Percentiles rank a stretch among this genome's conserved stretches.
Conservation (phyloP, 495 filamentous ascomycete species). For the Talaromyces liani region DNA sequence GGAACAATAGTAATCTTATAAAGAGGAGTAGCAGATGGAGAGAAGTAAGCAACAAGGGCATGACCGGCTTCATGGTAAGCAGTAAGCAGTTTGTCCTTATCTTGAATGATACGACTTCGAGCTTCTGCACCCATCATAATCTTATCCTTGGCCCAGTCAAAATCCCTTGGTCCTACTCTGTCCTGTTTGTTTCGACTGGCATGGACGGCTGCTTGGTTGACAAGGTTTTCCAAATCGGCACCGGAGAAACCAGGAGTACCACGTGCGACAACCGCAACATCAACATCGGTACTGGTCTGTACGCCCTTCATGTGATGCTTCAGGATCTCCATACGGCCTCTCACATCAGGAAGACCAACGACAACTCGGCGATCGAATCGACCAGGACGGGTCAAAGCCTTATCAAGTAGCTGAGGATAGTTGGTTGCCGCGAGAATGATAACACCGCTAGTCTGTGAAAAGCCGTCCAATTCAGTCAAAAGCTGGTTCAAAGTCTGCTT, state of each 20-base stretch:
- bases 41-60: slow-evolving; percentile 79
- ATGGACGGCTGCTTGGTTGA: slow-evolving; percentile 91
- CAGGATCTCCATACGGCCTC: slow-evolving; percentile 85
- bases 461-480: slow-evolving; percentile 95
- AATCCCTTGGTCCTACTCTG: slow-evolving; percentile 68
- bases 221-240: slow-evolving; percentile 90
- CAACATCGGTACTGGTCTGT: slow-evolving; percentile 68
- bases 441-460: slow-evolving; percentile 86
- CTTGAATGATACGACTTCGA: slow-evolving; percentile 76
- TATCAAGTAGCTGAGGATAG: slow-evolving; percentile 88
- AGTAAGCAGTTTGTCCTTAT: slow-evolving; percentile 81
- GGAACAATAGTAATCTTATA: slow-evolving; percentile 98
- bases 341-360: slow-evolving; percentile 90
- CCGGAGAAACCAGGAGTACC: slow-evolving; percentile 90
- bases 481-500: slow-evolving; percentile 97
- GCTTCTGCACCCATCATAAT: slow-evolving; percentile 96
- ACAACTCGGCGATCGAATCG: slow-evolving; percentile 89
- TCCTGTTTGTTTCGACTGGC: slow-evolving; percentile 72
- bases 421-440: slow-evolving; percentile 96
- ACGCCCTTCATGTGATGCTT: slow-evolving; percentile 88
- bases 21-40: slow-evolving; percentile 60
- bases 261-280: slow-evolving; percentile 71
- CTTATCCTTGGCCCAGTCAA: slow-evolving; percentile 98
- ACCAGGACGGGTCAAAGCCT: slow-evolving; percentile 87
- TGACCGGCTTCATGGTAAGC: slow-evolving; percentile 98